Evolutionary conservation across 78 protist species (phyloP).

Genomic region (Dictyostelium firmibasis): DNA sequence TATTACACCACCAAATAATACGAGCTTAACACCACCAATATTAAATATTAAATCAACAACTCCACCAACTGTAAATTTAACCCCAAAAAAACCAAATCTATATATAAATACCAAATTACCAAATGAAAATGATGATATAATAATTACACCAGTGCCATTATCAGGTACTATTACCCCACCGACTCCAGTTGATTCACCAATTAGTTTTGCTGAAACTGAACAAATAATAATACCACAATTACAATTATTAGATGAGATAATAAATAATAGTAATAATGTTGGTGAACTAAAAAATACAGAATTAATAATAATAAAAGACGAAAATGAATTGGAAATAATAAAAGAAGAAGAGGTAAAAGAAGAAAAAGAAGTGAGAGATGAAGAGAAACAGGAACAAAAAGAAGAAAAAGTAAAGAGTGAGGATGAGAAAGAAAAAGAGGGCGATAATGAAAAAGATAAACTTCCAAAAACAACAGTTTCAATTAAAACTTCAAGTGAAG

Average conservation of each 20-base stretch:
- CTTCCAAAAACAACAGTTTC: background rate
- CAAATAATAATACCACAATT: background rate
- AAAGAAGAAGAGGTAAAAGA: background rate
- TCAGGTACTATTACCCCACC: background rate
- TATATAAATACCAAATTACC: constrained; percentile 24
- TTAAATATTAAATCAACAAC: background rate
- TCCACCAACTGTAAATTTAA: background rate
- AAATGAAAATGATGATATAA: background rate
- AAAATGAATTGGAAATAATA: background rate
- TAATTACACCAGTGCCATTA: background rate
- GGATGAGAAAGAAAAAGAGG: background rate
- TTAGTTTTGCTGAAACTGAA: background rate
- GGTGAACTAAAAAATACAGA: background rate
- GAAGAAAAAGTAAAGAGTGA: background rate
- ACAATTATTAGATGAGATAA: background rate
- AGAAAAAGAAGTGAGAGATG: background rate
- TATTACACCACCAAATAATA: background rate
- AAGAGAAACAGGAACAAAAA: background rate
- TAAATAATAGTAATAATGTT: background rate
- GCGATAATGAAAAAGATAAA: background rate
- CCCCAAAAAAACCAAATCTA: constrained; percentile 51
- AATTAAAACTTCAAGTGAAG: background rate
- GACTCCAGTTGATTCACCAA: background rate
- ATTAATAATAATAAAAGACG: background rate
- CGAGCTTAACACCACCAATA: background rate